Percentiles rank a stretch among this genome's conserved stretches.
Conservation (phyloP, 352 stramenopile genomes). For the Peronospora belbahrii region DNA sequence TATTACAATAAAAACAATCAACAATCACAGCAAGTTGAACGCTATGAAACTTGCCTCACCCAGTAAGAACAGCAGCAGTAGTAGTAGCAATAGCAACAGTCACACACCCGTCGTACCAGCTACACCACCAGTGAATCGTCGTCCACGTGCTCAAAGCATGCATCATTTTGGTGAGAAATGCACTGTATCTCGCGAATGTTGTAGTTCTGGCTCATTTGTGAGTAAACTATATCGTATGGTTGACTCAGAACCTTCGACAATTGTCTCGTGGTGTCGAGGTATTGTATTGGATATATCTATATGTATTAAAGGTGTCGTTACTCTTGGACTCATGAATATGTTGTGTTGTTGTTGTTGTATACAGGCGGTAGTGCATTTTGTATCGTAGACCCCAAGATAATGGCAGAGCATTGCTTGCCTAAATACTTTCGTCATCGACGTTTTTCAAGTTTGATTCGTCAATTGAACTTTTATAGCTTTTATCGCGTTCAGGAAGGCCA, state of each 20-base stretch:
- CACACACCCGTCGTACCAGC: neutral
- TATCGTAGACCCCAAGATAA: conserved; percentile 86
- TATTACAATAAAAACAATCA: too few species aligned
- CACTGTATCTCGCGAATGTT: conserved; percentile 34
- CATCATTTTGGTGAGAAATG: conserved; percentile 35
- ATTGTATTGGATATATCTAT: conserved; percentile 1
- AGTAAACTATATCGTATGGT: conserved; percentile 85
- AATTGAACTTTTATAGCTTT: conserved; percentile 91
- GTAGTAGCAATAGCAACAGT: neutral
- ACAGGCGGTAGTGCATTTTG: conserved; percentile 84
- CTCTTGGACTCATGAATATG: neutral
- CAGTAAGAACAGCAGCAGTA: neutral
- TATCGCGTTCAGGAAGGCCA: conserved; percentile 85
- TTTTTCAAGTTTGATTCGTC: conserved; percentile 84
- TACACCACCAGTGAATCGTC: conserved; percentile 17
- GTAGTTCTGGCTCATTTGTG: conserved; percentile 71
- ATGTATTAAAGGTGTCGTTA: neutral
- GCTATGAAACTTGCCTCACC: conserved; percentile 26
- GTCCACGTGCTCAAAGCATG: conserved; percentile 44
- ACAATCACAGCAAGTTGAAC: conserved; percentile 2
- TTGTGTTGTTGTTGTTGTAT: neutral
- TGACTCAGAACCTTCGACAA: conserved; percentile 66
- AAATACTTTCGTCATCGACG: conserved; percentile 88
- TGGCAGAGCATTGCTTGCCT: conserved; percentile 81
- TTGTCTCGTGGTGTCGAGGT: conserved; percentile 79